These are phyloP conservation scores for Suillus subalutaceus DNA, from an alignment of 768 basidiomycete species.

Conservation along the genomic window DNA sequence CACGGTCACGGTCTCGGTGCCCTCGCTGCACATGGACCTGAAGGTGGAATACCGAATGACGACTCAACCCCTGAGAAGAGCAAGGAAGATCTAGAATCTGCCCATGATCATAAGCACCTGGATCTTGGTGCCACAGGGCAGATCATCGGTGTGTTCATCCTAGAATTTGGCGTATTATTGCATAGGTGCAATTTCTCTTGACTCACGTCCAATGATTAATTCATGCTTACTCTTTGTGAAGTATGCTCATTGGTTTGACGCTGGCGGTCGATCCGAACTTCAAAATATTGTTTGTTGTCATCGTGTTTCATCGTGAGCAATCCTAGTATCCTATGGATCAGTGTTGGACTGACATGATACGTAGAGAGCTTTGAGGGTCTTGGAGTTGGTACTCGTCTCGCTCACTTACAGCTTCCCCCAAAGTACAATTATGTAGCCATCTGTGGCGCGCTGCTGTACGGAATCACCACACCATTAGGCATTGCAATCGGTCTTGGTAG, in stretches of 20 bases:
- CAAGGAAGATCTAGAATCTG: conserved; percentile 33
- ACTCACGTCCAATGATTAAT: not conserved
- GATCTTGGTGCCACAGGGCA: conserved; percentile 62
- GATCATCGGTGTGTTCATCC: conserved; percentile 83
- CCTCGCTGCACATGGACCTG: conserved; percentile 75
- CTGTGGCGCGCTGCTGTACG: conserved; percentile 65
- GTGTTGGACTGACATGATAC: conserved; percentile 7
- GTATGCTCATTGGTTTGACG: conserved; percentile 86
- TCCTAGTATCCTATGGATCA: not conserved
- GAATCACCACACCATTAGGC: conserved; percentile 83
- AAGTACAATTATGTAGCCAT: conserved; percentile 60
- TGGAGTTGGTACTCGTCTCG: conserved; percentile 88
- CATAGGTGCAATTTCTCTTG: conserved; percentile 55
- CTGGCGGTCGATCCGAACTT: conserved; percentile 87
- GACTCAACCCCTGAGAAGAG: conserved; percentile 22
- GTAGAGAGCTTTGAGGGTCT: conserved; percentile 93
- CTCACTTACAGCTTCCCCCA: conserved; percentile 64
- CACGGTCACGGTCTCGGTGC: conserved; percentile 67
- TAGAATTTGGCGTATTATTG: conserved; percentile 92
- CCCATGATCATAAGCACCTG: conserved; percentile 19
- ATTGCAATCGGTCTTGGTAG: conserved; percentile 83
- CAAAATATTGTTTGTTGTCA: conserved; percentile 84
- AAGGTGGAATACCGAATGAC: conserved; percentile 29
- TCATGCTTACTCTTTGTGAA: conserved; percentile 27
- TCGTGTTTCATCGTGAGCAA: conserved; percentile 87